Evolutionary conservation across 768 basidiomycete species (phyloP), one percentile per base, ranked within the genome.

Genomic region (Kwoniella dendrophila): DNA sequence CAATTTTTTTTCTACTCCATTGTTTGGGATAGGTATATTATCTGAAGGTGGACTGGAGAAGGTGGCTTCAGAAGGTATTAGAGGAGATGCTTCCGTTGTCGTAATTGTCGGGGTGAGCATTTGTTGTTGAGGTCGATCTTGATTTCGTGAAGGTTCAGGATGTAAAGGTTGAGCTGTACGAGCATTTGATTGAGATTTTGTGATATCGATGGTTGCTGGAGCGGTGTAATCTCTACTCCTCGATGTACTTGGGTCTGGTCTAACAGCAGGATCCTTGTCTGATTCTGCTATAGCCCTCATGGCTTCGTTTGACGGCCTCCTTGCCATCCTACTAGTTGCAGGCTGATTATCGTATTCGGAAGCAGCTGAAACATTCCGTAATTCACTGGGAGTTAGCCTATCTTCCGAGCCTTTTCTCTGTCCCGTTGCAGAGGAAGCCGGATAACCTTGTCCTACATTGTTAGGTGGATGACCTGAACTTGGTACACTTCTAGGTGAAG

Each of bases 1-100:
- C 16, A 52, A 27, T 32, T 58, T 58, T 33, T 47, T 47, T 29
- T 85, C 64, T 88, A 88, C n/a, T n/a, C 34, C 83, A 86, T 60
- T 86, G 41, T 20, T 43, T 10, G n/a, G n/a, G n/a, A n/a, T 11
- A 20, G 49, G 49, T 10, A 51, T 26, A 7, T 32, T 26, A 33
- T 88, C 64, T 83, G 82, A 69, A 56, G 78, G 79, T 41, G 34
- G 16, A 20, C 34, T 22, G 36, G 70, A 76, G 41, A 36, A 29
- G 53, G 58, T 55, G n/a, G 63, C 38, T 50, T 62, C 54, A 24
- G 59, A 56, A 20, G 60, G 60, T 30, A 62, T 45, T 26, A 49
- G 24, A 10, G 63, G 63, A 3, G 63, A 62, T 32, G 63, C 49
- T 47, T 55, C 43, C 0, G 63, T 65, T 4, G 67, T 65, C n/a